These are phyloP conservation scores for Crithidia thermophila DNA, from an alignment of 208 protist genomes.

Conservation along the genomic window DNA sequence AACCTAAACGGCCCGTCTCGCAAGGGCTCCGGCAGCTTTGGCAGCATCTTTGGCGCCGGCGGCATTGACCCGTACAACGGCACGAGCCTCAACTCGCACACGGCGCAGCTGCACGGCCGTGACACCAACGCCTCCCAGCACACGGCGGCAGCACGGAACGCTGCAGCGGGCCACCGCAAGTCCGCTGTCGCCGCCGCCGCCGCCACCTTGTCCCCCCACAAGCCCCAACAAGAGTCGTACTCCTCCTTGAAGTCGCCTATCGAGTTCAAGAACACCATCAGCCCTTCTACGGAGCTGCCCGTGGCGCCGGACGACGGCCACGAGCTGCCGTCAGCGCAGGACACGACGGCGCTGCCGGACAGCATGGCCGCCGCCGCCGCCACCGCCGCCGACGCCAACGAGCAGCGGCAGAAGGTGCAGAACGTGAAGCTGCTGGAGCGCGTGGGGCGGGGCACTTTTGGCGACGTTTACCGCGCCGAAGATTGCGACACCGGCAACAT, in stretches of 20 bases:
- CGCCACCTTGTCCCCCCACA: not conserved
- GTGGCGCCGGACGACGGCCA: not conserved
- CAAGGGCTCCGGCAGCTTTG: slow-evolving; percentile 37
- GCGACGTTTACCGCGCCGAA: slow-evolving; percentile 80
- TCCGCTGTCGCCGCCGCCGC: not conserved
- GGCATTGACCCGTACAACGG: slow-evolving; percentile 51
- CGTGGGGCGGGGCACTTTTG: slow-evolving; percentile 83
- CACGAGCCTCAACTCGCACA: slow-evolving; percentile 17
- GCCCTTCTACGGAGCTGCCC: slow-evolving; percentile 6
- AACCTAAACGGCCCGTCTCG: slow-evolving; percentile 4
- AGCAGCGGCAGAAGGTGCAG: slow-evolving; percentile 36
- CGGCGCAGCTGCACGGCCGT: slow-evolving; percentile 1
- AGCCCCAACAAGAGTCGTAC: not conserved
- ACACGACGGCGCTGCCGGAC: slow-evolving; percentile 5
- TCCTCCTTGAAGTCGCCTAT: slow-evolving; percentile 12
- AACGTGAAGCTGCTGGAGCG: slow-evolving; percentile 51
- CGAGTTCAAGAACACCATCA: slow-evolving; percentile 13
- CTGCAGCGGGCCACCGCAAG: slow-evolving; percentile 7
- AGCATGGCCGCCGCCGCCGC: not conserved
- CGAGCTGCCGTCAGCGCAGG: not conserved
- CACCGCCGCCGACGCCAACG: not conserved
- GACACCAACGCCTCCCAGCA: slow-evolving; percentile 16
- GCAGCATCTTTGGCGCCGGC: slow-evolving; percentile 46
- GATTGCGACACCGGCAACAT: slow-evolving; percentile 76
- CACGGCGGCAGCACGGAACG: not conserved